Conservation (phyloP, 2,329 filamentous ascomycete genomes). For the Penicillium verrucosum region DNA sequence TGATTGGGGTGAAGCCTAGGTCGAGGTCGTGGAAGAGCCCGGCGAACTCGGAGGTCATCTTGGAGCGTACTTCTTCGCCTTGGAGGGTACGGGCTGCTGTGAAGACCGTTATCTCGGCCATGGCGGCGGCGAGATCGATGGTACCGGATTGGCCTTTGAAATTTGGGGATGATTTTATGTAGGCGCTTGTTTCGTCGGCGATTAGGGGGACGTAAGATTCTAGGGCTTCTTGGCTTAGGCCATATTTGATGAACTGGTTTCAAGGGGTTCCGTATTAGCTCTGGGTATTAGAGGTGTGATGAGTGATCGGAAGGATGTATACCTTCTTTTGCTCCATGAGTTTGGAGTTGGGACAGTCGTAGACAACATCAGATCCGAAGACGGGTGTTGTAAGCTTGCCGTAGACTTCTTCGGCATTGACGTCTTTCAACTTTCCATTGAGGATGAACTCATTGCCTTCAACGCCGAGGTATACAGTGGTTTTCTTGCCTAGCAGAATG, state of each 20-base stretch:
- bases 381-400: slow-evolving; percentile 67
- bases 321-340: slow-evolving; percentile 96
- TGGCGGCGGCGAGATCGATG: slow-evolving; percentile 62
- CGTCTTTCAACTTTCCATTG: slow-evolving; percentile 85
- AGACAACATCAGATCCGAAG: slow-evolving; percentile 82
- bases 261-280: background rate
- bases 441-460: slow-evolving; percentile 89
- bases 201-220: slow-evolving; percentile 76
- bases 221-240: slow-evolving; percentile 58
- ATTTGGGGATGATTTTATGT: slow-evolving; percentile 51
- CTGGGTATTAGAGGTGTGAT: background rate
- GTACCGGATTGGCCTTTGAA: slow-evolving; percentile 61
- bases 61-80: slow-evolving; percentile 70
- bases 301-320: background rate
- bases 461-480: slow-evolving; percentile 77
- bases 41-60: slow-evolving; percentile 69
- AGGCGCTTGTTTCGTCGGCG: slow-evolving; percentile 61
- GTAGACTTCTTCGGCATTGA: slow-evolving; percentile 89
- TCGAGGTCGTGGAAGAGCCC: slow-evolving; percentile 77
- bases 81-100: slow-evolving; percentile 75
- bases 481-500: slow-evolving; percentile 80
- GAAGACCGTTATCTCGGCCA: slow-evolving; percentile 77
- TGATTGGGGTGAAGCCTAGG: slow-evolving; percentile 73
- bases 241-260: slow-evolving; percentile 59
- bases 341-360: slow-evolving; percentile 87